Percentiles rank a stretch among this genome's conserved stretches.
These are phyloP conservation scores for Trapa bicornis DNA, from an alignment of 345 rosid genomes.

Conservation along the genomic window DNA sequence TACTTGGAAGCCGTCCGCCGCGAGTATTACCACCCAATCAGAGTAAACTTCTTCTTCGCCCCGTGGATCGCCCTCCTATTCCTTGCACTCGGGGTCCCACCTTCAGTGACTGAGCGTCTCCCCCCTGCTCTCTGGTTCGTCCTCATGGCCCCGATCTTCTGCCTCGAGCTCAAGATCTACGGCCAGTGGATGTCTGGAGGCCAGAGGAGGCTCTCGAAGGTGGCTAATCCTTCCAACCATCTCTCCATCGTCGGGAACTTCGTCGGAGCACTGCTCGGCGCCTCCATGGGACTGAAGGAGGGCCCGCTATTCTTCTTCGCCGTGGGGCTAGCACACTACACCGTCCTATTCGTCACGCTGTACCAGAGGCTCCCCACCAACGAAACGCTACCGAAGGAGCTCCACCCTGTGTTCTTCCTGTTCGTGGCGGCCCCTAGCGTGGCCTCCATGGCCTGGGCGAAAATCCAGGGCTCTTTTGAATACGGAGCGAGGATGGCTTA, in stretches of 20 bases:
- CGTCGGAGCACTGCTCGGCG: conserved; percentile 83
- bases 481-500: conserved; percentile 58
- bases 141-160: conserved; percentile 64
- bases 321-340: conserved; percentile 72
- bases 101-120: conserved; percentile 25
- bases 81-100: conserved; percentile 66
- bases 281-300: conserved; percentile 80
- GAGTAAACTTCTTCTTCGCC: conserved; percentile 90
- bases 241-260: conserved; percentile 75
- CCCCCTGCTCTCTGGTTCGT: conserved; percentile 57
- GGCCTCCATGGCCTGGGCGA: conserved; percentile 87
- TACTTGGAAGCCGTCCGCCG: conserved; percentile 88
- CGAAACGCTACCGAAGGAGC: conserved; percentile 82
- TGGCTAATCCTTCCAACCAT: conserved; percentile 90
- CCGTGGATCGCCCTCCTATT: conserved; percentile 76
- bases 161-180: conserved; percentile 69
- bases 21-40: conserved; percentile 68
- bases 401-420: conserved; percentile 89
- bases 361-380: conserved; percentile 91
- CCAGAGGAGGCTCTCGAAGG: conserved; percentile 73
- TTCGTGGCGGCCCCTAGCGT: conserved; percentile 86
- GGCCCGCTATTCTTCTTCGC: conserved; percentile 89
- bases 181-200: conserved; percentile 99
- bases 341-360: conserved; percentile 76
- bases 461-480: conserved; percentile 56